These are phyloP conservation scores for Pichia membranifaciens DNA, from an alignment of 805 yeast species.

Conservation along the genomic window DNA sequence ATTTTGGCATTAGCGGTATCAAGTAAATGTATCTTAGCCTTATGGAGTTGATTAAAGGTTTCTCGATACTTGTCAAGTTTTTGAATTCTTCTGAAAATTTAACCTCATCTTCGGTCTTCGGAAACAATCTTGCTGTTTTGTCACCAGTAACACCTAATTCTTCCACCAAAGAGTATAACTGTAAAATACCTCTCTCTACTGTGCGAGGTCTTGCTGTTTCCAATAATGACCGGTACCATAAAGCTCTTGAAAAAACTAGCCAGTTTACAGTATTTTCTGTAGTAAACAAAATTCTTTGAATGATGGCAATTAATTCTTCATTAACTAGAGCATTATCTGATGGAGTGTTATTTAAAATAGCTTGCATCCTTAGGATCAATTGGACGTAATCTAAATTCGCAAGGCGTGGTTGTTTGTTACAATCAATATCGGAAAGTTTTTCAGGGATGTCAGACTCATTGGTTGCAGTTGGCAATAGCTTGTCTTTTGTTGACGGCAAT, in stretches of 20 bases:
- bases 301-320: constrained; percentile 76
- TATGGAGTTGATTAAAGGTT: constrained; percentile 36
- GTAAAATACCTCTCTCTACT: constrained; percentile 88
- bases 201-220: constrained; percentile 81
- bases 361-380: constrained; percentile 59
- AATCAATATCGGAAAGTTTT: constrained; percentile 52
- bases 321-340: constrained; percentile 62
- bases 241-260: constrained; percentile 70
- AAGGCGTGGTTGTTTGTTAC: constrained; percentile 74
- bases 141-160: constrained; percentile 68
- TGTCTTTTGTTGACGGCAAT: constrained; percentile 16
- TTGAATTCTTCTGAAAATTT: constrained; percentile 21
- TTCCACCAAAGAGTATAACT: constrained; percentile 86
- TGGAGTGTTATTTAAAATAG: constrained; percentile 66
- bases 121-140: constrained; percentile 47
- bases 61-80: constrained; percentile 3
- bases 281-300: constrained; percentile 61
- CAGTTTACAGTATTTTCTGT: constrained; percentile 52
- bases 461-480: constrained; percentile 55
- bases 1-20: constrained; percentile 72
- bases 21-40: constrained; percentile 68
- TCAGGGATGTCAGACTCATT: constrained; percentile 60
- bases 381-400: constrained; percentile 69
- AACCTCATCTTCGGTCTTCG: constrained; percentile 31
- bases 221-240: constrained; percentile 84